phyloP scores from a whole-genome alignment of 208 protist genomes.

The Endotrypanum monterogeii region DNA sequence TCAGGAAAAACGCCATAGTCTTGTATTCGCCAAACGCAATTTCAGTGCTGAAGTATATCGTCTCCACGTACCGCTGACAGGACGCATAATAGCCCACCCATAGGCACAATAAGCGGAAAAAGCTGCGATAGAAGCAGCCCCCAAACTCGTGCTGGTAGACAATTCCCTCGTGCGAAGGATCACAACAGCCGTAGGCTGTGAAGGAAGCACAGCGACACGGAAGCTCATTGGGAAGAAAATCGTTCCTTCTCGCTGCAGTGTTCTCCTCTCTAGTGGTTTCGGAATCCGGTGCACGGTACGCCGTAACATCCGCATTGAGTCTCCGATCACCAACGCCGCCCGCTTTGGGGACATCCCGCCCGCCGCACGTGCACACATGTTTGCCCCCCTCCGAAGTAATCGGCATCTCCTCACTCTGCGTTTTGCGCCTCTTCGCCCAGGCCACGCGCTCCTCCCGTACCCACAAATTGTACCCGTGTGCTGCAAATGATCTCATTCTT shows the following conservation, averaged over 20 bases:
- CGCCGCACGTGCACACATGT: constrained; percentile 24
- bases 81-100: constrained; percentile 85
- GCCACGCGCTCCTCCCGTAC: constrained; percentile 15
- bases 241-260: not conserved
- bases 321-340: constrained; percentile 4
- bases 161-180: constrained; percentile 45
- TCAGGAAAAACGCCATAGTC: constrained; percentile 61
- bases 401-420: constrained; percentile 6
- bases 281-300: not conserved
- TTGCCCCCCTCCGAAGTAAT: constrained; percentile 7
- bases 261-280: not conserved
- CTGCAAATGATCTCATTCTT: constrained; percentile 41
- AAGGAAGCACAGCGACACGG: constrained; percentile 26
- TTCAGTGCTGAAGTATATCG: constrained; percentile 82
- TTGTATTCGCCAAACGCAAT: constrained; percentile 80
- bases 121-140: constrained; percentile 80
- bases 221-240: constrained; percentile 10
- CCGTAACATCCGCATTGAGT: not conserved
- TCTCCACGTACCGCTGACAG: constrained; percentile 81
- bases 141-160: constrained; percentile 63
- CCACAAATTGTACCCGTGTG: constrained; percentile 43
- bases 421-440: constrained; percentile 10
- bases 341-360: constrained; percentile 13
- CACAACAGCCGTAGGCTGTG: constrained; percentile 54
- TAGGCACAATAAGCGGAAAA: constrained; percentile 82